phyloP scores from a whole-genome alignment of 176 grass and related monocot genomes.

The Oryza nivara region DNA sequence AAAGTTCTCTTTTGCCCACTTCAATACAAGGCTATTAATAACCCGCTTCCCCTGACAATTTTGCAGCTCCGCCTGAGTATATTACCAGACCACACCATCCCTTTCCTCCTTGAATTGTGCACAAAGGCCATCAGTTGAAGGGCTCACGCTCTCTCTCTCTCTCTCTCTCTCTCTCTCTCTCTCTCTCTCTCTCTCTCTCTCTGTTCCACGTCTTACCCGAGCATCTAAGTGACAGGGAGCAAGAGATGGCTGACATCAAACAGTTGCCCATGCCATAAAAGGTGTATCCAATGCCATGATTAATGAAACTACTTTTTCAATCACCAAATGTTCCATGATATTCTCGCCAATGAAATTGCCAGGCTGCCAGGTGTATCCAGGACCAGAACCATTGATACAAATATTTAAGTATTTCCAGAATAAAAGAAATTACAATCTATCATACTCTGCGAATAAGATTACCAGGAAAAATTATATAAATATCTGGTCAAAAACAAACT shows the following conservation, averaged over 20 bases:
- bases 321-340: not conserved
- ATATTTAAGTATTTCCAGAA: not conserved
- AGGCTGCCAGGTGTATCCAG: conserved; percentile 6
- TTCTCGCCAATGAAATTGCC: conserved; percentile 10
- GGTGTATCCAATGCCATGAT: not conserved
- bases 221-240: not conserved
- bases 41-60: too few relatives aligned
- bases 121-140: too few relatives aligned
- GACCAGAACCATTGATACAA: not conserved
- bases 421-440: not conserved
- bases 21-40: too few relatives aligned
- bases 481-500: conserved; percentile 4
- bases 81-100: too few relatives aligned
- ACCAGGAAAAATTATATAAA: not conserved
- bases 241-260: not conserved
- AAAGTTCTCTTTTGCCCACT: too few relatives aligned
- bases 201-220: too few relatives aligned
- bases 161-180: too few relatives aligned
- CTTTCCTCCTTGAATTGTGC: not conserved
- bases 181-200: too few relatives aligned
- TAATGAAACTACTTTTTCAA: not conserved
- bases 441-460: not conserved
- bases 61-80: too few relatives aligned
- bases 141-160: too few relatives aligned
- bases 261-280: not conserved